A percentile compares a stretch with the other conserved stretches of the same genome.
Conservation (phyloP, 352 stramenopile genomes). For the Phytopythium montanum region DNA sequence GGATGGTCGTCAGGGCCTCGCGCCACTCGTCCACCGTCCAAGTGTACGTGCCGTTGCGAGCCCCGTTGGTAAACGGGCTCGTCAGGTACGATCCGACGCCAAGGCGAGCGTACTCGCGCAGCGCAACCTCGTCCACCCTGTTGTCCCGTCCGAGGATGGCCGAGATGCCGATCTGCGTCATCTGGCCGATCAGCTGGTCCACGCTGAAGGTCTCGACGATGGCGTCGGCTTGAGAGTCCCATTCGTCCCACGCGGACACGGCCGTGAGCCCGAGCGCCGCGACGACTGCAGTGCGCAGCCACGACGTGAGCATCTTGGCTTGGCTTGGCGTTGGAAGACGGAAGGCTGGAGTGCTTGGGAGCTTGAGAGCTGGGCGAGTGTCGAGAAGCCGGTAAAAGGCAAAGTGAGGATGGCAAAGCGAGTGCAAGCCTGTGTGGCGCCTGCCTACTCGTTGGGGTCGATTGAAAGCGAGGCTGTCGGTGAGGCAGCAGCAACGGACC, state of each 20-base stretch:
- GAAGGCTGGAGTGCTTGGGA: too few relatives aligned
- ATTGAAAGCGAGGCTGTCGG: too few relatives aligned
- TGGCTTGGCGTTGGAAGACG: too few relatives aligned
- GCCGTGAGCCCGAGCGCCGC: not conserved
- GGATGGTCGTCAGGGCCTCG: slow-evolving; percentile 52
- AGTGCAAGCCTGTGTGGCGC: too few relatives aligned
- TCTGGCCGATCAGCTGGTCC: slow-evolving; percentile 17
- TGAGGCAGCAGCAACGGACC: too few relatives aligned
- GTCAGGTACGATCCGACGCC: slow-evolving; percentile 88
- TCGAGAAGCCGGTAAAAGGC: too few relatives aligned
- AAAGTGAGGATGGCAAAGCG: too few relatives aligned
- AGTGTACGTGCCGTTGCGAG: slow-evolving; percentile 5
- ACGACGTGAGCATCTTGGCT: not conserved
- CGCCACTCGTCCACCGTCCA: slow-evolving; percentile 50
- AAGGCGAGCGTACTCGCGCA: slow-evolving; percentile 38
- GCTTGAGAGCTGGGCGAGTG: too few relatives aligned
- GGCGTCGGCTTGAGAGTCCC: slow-evolving; percentile 12
- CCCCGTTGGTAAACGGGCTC: slow-evolving; percentile 24
- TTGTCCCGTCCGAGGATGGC: slow-evolving; percentile 10
- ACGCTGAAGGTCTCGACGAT: slow-evolving; percentile 22
- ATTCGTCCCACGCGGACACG: too few relatives aligned
- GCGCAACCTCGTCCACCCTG: not conserved
- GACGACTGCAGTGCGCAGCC: not conserved
- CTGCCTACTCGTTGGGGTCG: too few relatives aligned
- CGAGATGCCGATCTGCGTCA: slow-evolving; percentile 15